phyloP scores from a whole-genome alignment of 2,329 filamentous ascomycete species.

The Onygena corvina region DNA sequence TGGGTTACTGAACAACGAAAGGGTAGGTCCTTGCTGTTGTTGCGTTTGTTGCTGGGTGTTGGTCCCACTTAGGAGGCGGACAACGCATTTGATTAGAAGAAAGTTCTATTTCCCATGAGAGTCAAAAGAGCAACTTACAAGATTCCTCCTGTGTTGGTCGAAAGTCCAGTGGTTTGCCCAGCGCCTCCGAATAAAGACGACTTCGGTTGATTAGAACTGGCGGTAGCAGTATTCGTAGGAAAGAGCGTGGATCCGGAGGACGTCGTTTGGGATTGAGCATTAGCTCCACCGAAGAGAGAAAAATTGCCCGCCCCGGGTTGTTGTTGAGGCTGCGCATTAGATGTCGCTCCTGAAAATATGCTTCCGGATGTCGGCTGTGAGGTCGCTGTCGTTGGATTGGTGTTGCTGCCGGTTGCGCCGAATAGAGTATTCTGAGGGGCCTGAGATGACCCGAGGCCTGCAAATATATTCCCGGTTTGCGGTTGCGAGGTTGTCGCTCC shows the following conservation, averaged over 20 bases:
- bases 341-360: conserved; percentile 15
- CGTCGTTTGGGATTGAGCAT: conserved; percentile 12
- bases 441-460: conserved; percentile 19
- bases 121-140: conserved; percentile 24
- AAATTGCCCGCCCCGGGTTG: conserved; percentile 14
- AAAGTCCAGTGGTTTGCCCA: conserved; percentile 15
- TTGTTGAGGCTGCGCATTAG: conserved; percentile 17
- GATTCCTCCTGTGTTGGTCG: conserved; percentile 23
- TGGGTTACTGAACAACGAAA: conserved; percentile 31
- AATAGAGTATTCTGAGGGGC: conserved; percentile 16
- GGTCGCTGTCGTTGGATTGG: conserved; percentile 11
- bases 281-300: conserved; percentile 19
- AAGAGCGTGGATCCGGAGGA: neutral
- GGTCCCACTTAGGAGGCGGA: neutral
- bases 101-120: neutral
- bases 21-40: conserved; percentile 40
- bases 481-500: conserved; percentile 13
- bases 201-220: neutral
- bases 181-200: conserved; percentile 24
- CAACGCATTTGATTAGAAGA: neutral
- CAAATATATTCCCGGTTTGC: conserved; percentile 12
- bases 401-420: conserved; percentile 12
- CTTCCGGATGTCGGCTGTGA: neutral
- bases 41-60: conserved; percentile 24
- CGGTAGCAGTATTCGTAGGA: neutral